phyloP scores from a whole-genome alignment of 2,329 filamentous ascomycete genomes.

The Graphilbum fragrans region DNA sequence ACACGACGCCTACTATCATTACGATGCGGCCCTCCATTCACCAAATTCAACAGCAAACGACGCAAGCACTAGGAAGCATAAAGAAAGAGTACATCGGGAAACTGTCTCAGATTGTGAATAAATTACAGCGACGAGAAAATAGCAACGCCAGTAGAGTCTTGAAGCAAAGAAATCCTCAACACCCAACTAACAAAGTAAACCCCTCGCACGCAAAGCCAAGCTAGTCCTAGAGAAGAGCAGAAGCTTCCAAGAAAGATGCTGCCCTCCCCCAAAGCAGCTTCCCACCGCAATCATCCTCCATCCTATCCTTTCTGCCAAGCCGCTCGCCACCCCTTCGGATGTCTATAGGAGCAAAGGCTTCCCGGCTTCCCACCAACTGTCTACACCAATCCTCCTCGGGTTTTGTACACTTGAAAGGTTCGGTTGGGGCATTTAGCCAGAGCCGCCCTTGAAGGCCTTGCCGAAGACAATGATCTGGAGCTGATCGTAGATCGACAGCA shows the following conservation, averaged over 20 bases:
- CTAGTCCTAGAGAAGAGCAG: neutral
- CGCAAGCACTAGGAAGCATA: too few species aligned
- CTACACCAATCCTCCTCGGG: neutral
- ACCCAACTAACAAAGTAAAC: neutral
- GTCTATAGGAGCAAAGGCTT: neutral
- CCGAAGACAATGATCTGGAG: slow-evolving; percentile 98
- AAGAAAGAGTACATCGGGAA: slow-evolving; percentile 30
- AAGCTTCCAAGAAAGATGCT: too few species aligned
- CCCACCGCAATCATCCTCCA: neutral
- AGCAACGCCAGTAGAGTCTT: slow-evolving; percentile 1
- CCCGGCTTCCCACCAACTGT: neutral
- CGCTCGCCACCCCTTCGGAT: neutral
- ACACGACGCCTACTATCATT: too few species aligned
- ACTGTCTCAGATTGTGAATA: slow-evolving; percentile 43
- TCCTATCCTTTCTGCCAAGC: neutral
- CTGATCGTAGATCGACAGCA: slow-evolving; percentile 99
- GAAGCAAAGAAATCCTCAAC: neutral
- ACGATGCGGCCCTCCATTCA: too few species aligned
- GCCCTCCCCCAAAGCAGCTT: neutral
- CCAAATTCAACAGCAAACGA: too few species aligned
- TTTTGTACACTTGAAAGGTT: slow-evolving; percentile 16
- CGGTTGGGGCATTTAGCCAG: slow-evolving; percentile 22
- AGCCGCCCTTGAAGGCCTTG: slow-evolving; percentile 85
- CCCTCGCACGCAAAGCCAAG: slow-evolving; percentile 14
- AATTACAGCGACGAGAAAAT: slow-evolving; percentile 42